phyloP scores from a whole-genome alignment of 805 yeast species.

The Sungouiella thailandica region DNA sequence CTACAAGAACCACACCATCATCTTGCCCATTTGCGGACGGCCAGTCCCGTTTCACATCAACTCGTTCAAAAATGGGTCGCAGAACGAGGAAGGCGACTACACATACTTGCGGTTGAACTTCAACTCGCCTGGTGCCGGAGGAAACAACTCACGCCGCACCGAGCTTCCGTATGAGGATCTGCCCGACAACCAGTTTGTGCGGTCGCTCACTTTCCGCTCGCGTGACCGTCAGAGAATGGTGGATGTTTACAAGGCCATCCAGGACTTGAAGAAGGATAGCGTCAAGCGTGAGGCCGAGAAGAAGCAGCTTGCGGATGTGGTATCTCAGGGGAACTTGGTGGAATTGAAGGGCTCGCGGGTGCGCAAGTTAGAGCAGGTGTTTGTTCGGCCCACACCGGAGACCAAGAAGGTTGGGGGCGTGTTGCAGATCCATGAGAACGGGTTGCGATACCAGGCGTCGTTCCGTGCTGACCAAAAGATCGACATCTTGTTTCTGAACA shows the following conservation, averaged over 20 bases:
- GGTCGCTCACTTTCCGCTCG: slow-evolving; percentile 83
- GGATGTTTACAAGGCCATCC: slow-evolving; percentile 83
- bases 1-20: slow-evolving; percentile 78
- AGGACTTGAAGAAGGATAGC: slow-evolving; percentile 87
- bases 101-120: slow-evolving; percentile 87
- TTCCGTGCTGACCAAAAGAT: slow-evolving; percentile 79
- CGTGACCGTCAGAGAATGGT: slow-evolving; percentile 87
- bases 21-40: slow-evolving; percentile 88
- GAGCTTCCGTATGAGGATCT: slow-evolving; percentile 90
- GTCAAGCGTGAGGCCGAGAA: slow-evolving; percentile 86
- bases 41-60: slow-evolving; percentile 98
- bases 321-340: slow-evolving; percentile 81
- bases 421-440: slow-evolving; percentile 89
- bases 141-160: slow-evolving; percentile 59
- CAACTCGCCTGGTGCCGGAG: slow-evolving; percentile 87
- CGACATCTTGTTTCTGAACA: slow-evolving; percentile 84
- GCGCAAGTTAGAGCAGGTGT: slow-evolving; percentile 79
- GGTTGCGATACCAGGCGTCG: slow-evolving; percentile 88
- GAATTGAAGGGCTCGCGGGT: slow-evolving; percentile 83
- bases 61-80: slow-evolving; percentile 89
- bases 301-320: slow-evolving; percentile 90
- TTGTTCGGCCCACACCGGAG: slow-evolving; percentile 93
- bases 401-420: slow-evolving; percentile 93
- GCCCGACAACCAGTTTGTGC: slow-evolving; percentile 78
- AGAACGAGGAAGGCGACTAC: slow-evolving; percentile 93